A percentile compares a stretch with the other conserved stretches of the same genome.
Evolutionary conservation across 1,284 basidiomycete genomes (phyloP).

Genomic region (Mycocalia duriaeana): DNA sequence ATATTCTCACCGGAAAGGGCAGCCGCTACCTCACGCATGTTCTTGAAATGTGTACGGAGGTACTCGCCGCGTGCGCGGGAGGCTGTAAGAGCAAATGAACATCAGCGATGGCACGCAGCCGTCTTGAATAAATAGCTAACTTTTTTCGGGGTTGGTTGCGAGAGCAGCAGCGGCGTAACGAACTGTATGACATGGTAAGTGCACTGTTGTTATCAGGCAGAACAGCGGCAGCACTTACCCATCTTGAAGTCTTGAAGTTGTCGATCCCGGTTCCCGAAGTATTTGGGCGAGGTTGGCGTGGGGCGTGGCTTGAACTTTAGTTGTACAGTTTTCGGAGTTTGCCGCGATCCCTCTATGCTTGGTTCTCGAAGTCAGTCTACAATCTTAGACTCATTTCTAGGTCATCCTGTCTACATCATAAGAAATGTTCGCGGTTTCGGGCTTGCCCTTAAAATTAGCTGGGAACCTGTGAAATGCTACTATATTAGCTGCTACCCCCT

Average conservation of each 20-base stretch:
- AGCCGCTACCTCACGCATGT: conserved; percentile 95
- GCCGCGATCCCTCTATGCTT: neutral
- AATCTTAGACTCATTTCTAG: no score
- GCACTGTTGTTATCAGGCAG: conserved; percentile 1
- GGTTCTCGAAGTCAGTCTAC: no score
- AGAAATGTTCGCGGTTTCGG: no score
- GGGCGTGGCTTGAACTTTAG: conserved; percentile 41
- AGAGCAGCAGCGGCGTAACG: conserved; percentile 87
- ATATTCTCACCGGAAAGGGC: conserved; percentile 68
- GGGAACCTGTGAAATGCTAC: no score
- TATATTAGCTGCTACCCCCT: no score
- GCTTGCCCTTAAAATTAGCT: no score
- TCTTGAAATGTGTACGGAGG: conserved; percentile 99
- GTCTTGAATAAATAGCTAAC: conserved; percentile 42
- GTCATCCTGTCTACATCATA: no score
- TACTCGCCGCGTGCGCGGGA: conserved; percentile 93
- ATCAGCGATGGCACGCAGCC: neutral
- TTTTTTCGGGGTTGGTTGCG: conserved; percentile 90
- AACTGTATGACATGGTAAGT: conserved; percentile 44
- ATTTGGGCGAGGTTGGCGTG: conserved; percentile 12
- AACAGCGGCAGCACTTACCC: conserved; percentile 43
- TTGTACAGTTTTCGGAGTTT: conserved; percentile 22
- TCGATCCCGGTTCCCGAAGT: conserved; percentile 32
- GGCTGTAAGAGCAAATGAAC: conserved; percentile 41
- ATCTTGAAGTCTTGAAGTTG: conserved; percentile 62